These are phyloP conservation scores for Hypoxylon rickii DNA, from an alignment of 495 filamentous ascomycete species.

Conservation along the genomic window DNA sequence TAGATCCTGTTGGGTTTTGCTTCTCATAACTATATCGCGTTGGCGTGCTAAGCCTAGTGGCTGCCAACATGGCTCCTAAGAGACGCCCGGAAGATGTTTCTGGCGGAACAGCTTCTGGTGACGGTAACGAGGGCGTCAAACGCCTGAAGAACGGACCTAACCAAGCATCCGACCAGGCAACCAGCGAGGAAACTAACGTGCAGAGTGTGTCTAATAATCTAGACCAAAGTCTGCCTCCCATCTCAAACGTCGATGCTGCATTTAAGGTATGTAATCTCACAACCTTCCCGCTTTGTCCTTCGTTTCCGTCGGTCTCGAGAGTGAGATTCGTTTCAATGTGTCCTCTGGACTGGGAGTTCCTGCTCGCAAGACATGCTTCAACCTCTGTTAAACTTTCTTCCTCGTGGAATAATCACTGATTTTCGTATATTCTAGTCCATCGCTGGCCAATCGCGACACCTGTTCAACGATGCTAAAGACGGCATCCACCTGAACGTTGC, in stretches of 20 bases:
- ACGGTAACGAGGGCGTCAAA: neutral
- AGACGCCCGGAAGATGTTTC: neutral
- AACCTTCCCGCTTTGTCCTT: too few species aligned
- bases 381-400: too few species aligned
- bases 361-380: too few species aligned
- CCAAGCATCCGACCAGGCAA: too few species aligned
- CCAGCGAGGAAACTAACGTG: neutral
- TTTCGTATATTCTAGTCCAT: too few species aligned
- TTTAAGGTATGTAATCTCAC: too few species aligned
- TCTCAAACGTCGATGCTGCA: conserved; percentile 36
- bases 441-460: conserved; percentile 3
- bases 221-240: conserved; percentile 20
- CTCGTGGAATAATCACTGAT: too few species aligned
- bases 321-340: too few species aligned
- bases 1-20: too few species aligned
- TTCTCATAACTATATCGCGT: too few species aligned
- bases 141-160: neutral
- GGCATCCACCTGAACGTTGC: conserved; percentile 59
- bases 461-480: neutral
- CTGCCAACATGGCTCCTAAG: neutral
- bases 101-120: neutral
- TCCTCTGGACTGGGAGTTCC: too few species aligned
- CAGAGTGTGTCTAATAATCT: neutral
- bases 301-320: too few species aligned
- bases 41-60: neutral